Evolutionary conservation across 805 yeast genomes (phyloP).

Genomic region (Pachysolen tannophilus): DNA sequence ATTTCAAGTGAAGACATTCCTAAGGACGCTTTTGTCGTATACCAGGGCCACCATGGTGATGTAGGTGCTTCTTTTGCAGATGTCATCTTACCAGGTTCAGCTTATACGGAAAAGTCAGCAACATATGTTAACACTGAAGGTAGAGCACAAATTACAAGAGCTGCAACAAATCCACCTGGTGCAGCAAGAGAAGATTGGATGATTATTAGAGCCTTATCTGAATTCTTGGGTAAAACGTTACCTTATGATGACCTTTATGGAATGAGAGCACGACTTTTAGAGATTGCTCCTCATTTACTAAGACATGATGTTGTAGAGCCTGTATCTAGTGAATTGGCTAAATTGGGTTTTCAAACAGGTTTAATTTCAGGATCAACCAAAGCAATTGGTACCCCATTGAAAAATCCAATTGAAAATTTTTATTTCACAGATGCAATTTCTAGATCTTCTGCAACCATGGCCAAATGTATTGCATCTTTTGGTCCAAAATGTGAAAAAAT

Average conservation of each 20-base stretch:
- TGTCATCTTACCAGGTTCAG: constrained; percentile 79
- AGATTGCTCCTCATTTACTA: constrained; percentile 74
- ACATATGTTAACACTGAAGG: constrained; percentile 89
- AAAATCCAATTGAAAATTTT: constrained; percentile 72
- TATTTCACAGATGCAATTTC: constrained; percentile 86
- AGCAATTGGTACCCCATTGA: constrained; percentile 36
- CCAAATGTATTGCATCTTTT: constrained; percentile 68
- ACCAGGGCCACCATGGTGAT: constrained; percentile 92
- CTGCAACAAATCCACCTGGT: constrained; percentile 84
- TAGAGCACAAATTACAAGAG: constrained; percentile 76
- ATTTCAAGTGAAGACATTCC: constrained; percentile 62
- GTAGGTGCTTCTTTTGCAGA: constrained; percentile 83
- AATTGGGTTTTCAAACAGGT: constrained; percentile 45
- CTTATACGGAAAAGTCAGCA: constrained; percentile 81
- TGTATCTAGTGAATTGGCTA: constrained; percentile 46
- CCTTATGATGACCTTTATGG: constrained; percentile 71
- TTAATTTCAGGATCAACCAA: constrained; percentile 29
- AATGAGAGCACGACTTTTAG: constrained; percentile 61
- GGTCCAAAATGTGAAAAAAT: constrained; percentile 59
- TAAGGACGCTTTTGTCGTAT: constrained; percentile 77
- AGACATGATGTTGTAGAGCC: constrained; percentile 72
- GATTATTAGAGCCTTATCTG: constrained; percentile 74
- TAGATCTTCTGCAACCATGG: constrained; percentile 86
- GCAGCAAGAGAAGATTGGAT: constrained; percentile 91
- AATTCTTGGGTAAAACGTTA: constrained; percentile 59